These are phyloP conservation scores for Sclerotinia nivalis DNA, from an alignment of 2,329 filamentous ascomycete genomes.

Conservation along the genomic window DNA sequence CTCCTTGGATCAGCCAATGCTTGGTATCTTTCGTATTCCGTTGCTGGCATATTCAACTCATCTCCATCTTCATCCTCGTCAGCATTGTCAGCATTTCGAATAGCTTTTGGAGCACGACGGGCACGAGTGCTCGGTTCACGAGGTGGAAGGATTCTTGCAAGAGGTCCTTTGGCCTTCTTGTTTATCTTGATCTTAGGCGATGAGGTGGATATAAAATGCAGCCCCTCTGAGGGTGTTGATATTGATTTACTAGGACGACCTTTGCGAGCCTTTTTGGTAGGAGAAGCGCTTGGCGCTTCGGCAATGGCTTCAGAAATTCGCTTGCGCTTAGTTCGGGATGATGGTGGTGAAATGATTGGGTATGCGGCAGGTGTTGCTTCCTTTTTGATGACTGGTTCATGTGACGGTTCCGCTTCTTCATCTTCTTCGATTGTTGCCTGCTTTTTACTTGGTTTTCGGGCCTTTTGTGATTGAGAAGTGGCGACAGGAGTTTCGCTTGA, in stretches of 20 bases:
- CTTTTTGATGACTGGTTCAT: constrained; percentile 20
- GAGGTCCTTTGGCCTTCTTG: constrained; percentile 19
- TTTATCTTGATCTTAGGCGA: constrained; percentile 9
- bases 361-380: constrained; percentile 14
- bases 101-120: constrained; percentile 29
- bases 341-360: constrained; percentile 5
- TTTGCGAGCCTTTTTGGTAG: constrained; percentile 23
- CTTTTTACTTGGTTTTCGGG: constrained; percentile 23
- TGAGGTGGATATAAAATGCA: background rate
- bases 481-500: constrained; percentile 16
- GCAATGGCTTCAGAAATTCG: constrained; percentile 13
- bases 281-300: constrained; percentile 15
- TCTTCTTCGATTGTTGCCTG: constrained; percentile 11
- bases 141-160: constrained; percentile 23
- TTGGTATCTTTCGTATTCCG: constrained; percentile 39
- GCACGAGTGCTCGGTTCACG: constrained; percentile 32
- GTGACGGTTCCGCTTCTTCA: background rate
- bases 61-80: constrained; percentile 27
- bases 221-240: constrained; percentile 8
- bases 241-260: constrained; percentile 15
- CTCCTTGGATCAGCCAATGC: constrained; percentile 34
- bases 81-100: constrained; percentile 28
- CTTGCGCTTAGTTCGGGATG: constrained; percentile 26
- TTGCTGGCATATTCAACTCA: constrained; percentile 29
- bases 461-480: constrained; percentile 19